Base-by-base conservation (phyloP, 2,329 filamentous ascomycete genomes). In the Ilyonectria destructans region DNA sequence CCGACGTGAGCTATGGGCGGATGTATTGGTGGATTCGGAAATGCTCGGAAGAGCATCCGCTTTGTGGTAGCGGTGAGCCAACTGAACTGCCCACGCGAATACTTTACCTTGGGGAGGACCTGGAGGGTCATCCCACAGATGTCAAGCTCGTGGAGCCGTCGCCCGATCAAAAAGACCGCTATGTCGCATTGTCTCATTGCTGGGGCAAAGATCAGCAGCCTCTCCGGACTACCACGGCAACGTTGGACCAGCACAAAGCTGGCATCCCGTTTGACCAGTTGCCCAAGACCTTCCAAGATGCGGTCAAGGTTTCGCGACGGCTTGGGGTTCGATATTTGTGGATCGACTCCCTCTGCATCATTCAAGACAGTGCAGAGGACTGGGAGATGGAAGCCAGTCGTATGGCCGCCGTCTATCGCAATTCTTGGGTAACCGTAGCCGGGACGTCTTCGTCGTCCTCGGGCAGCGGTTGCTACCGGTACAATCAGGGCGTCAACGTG, bases 281-380 rank as follows among this genome's bases (percentile, higher is more conserved):
- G 19, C 48, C 68, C 3, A 60, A 54, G 17, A 68, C 65, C 12
- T 70, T 70, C 40, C 19, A 43, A 23, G 65, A 70, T 35, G 68
- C 66, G 2, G 35, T 70, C 10, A 19, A 29, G 4, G 29, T 70
- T 2, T 57, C 68, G 0, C 62, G 70, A 26, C 40, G 58, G 12
- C 58, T 74, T 2, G 58, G 62, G 1, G 58, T 74, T 35, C 51
- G n/a, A 1, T 76, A 76, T 46, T 26, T 75, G 4, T 75, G 73
- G 73, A 72, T 74, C 21, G 72, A 73, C 37, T 69, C 69, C 0
- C 49, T 73, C 4, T 73, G 73, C 58, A 75, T 75, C 33, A 62
- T 75, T 17, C 74, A 75, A 40, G 72, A 74, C 33, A 63, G 66
- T 40, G 29, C 26, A 6, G 26, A 58, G 9, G 74, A 75, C 51